Evolutionary conservation across 2,329 filamentous ascomycete genomes (phyloP).

Genomic region (Aspergillus nomiae): DNA sequence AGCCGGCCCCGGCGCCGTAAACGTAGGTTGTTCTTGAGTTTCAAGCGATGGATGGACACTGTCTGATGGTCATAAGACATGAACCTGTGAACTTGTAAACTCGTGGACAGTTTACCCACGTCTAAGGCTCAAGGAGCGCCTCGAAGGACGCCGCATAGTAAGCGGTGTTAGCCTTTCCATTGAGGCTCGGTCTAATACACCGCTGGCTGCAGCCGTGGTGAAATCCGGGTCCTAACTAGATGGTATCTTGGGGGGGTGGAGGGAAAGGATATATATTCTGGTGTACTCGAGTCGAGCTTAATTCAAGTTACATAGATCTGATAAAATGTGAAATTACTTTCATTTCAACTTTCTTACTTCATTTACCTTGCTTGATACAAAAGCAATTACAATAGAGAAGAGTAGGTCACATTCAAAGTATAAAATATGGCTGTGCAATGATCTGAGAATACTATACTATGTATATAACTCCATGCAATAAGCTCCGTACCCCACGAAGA

Average conservation of each 20-base stretch:
- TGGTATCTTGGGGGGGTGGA: slow-evolving; percentile 14
- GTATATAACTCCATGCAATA: background rate
- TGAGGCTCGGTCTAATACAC: slow-evolving; percentile 19
- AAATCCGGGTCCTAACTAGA: slow-evolving; percentile 24
- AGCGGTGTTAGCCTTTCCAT: slow-evolving; percentile 9
- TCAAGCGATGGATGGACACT: slow-evolving; percentile 23
- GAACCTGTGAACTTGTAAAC: slow-evolving; percentile 12
- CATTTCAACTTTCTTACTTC: background rate
- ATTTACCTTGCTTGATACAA: too few relatives aligned
- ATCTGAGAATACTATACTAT: too few relatives aligned
- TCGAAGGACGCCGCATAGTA: slow-evolving; percentile 12
- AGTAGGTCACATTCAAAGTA: background rate
- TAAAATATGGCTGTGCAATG: too few relatives aligned
- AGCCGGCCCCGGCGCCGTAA: slow-evolving; percentile 13
- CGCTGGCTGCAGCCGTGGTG: slow-evolving; percentile 13
- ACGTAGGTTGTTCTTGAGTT: slow-evolving; percentile 8
- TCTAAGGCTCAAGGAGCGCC: slow-evolving; percentile 17
- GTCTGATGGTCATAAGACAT: slow-evolving; percentile 22
- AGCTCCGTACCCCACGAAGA: background rate
- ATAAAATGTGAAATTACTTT: too few relatives aligned
- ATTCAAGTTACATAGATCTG: too few relatives aligned
- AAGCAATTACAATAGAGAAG: background rate
- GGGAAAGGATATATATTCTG: too few relatives aligned
- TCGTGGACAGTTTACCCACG: slow-evolving; percentile 17
- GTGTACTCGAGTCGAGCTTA: too few relatives aligned